Conservation (phyloP, 805 yeast genomes). For the Wickerhamomyces bisporus region DNA sequence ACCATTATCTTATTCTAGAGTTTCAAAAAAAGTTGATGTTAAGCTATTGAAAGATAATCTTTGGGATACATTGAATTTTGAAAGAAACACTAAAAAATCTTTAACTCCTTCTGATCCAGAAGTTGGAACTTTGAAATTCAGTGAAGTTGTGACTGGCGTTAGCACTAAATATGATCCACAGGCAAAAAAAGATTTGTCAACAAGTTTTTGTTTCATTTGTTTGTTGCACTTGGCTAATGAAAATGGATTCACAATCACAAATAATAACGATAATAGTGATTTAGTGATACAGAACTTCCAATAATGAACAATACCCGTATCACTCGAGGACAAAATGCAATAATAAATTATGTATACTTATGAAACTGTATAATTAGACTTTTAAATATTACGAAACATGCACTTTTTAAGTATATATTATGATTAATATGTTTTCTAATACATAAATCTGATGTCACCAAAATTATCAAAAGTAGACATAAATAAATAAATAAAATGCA, state of each 20-base stretch:
- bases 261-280: constrained; percentile 26
- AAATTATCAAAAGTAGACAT: too few relatives aligned
- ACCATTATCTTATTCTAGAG: constrained; percentile 56
- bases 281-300: constrained; percentile 11
- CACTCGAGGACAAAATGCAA: too few relatives aligned
- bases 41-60: constrained; percentile 67
- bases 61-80: constrained; percentile 52
- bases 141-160: constrained; percentile 46
- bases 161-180: constrained; percentile 47
- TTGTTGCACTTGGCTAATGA: constrained; percentile 84
- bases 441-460: too few relatives aligned
- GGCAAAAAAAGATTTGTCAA: constrained; percentile 62
- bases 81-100: constrained; percentile 10
- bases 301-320: background rate
- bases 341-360: too few relatives aligned
- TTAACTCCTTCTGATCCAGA: background rate
- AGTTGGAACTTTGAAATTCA: constrained; percentile 27
- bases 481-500: too few relatives aligned
- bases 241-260: constrained; percentile 58
- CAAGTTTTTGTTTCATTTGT: constrained; percentile 83
- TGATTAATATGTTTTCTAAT: too few relatives aligned
- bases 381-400: too few relatives aligned
- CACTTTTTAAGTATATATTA: too few relatives aligned
- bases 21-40: constrained; percentile 78
- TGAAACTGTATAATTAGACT: too few relatives aligned